Evolutionary conservation across 2,329 filamentous ascomycete species (phyloP), one percentile per base, ranked within the genome.

Genomic region (Emmonsia crescens): DNA sequence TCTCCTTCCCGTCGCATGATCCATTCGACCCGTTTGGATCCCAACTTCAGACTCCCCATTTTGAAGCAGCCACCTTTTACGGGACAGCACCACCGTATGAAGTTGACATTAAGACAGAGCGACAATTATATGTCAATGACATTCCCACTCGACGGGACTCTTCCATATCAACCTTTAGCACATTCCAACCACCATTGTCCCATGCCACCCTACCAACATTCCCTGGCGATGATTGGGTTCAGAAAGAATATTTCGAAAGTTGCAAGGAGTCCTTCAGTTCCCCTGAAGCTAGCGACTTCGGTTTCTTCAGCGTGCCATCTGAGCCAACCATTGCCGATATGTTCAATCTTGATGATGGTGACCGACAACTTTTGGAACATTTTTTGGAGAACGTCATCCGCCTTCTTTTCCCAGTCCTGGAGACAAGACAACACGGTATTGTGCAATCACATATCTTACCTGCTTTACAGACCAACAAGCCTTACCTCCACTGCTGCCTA

Each of bases 91-190:
- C 88, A 24, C 91, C 92, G 0, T 96, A 95, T 73, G 93, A 96
- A 76, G 87, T 96, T 64, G 93, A 96, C 74, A 89, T 97, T 79
- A 96, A 93, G 82, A 96, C 92, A 0, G 93, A 96, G 78, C 84
- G 90, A 66, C 91, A 96, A 68, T 91, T 95, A 80, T 96, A 89
- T 75, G 86, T 96, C 75, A 91, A 96, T 70, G 89, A 96, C 72
- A 83, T 96, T 61, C 91, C 90, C 4, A 89, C 91, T 16, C 81
- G 93, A 63, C 82, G 86, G 67, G 92, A 96, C 76, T 96, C 91
- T 14, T 90, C 90, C 38, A 87, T 91, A 44, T 95, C 92, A 0
- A 96, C 91, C 29, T 96, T 96, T 76, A 96, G 87, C 82, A 92
- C 90, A n/a, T 94, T 86, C 73, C 87, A 90, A 27, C 91, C 91